Evolutionary conservation across 108 stramenopile species (phyloP), one percentile per base, ranked within the genome.

Genomic region (Fistulifera pelliculosa): DNA sequence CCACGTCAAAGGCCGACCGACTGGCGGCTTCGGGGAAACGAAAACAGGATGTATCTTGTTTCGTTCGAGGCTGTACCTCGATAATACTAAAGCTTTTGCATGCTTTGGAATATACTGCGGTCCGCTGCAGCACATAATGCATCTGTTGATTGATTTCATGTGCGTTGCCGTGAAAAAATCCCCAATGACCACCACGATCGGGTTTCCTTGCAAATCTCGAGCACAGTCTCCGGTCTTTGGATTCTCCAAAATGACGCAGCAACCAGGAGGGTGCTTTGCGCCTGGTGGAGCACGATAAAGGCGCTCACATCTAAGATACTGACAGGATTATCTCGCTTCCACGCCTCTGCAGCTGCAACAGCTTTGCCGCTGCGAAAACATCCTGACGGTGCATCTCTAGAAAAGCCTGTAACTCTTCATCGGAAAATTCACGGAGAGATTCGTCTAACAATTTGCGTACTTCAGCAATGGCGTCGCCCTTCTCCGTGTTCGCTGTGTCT

Each of bases 201-300:
- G 44, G 5, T 21, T 17, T 17, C 44, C 44, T 11, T 8, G 2
- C 17, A 17, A 21, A 21, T 45, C 44, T 21, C 44, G 44, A 3
- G 44, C 44, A 17, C 17, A 17, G 11, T 21, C 44, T 17, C 44
- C 44, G 3, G 31, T 35, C 11, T 45, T 11, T 4, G 19, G 19
- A 21, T 45, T 21, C 21, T 45, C 44, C 7, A 45, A 11, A 45
- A 17, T 5, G 44, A 45, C 44, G 5, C 17, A 45, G 11, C 44
- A 45, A 21, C 19, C 44, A 4, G 44, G 44, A 45, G 44, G 44
- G 11, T 21, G 17, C 21, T 45, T 45, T 4, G 44, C 21, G 5
- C 44, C 44, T 2, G 44, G 21, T n/a, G 44, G 44, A 45, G 44
- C 44, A 5, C 44, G 44, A 45, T 45, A 45, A 45, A 45, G 7